These are phyloP conservation scores for Amanita rimosa DNA, from an alignment of 768 basidiomycete species.

Conservation along the genomic window DNA sequence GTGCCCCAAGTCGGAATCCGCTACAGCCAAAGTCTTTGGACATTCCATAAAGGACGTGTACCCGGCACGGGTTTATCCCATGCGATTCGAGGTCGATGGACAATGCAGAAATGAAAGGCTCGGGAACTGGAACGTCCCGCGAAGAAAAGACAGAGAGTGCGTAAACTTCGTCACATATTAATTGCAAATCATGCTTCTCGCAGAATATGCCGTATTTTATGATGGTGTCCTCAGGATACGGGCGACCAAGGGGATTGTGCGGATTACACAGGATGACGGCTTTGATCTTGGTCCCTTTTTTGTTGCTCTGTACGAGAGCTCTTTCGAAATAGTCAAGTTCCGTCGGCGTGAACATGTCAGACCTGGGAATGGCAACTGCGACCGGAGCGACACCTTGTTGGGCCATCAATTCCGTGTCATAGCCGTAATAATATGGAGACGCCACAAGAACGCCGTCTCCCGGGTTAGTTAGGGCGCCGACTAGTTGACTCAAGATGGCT, in stretches of 20 bases:
- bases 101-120: slow-evolving; percentile 14
- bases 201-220: slow-evolving; percentile 11
- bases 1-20: slow-evolving; percentile 16
- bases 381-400: slow-evolving; percentile 6
- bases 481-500: slow-evolving; percentile 8
- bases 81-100: slow-evolving; percentile 11
- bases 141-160: slow-evolving; percentile 15
- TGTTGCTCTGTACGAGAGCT: slow-evolving; percentile 9
- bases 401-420: slow-evolving; percentile 7
- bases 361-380: slow-evolving; percentile 3
- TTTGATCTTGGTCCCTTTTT: slow-evolving; percentile 10
- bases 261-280: slow-evolving; percentile 19
- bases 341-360: slow-evolving; percentile 7
- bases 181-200: slow-evolving; percentile 16
- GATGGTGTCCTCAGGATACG: slow-evolving; percentile 12
- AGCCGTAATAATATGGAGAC: slow-evolving; percentile 13
- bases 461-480: slow-evolving; percentile 8
- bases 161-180: slow-evolving; percentile 20
- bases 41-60: slow-evolving; percentile 18
- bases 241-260: slow-evolving; percentile 18
- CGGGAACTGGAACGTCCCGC: slow-evolving; percentile 10
- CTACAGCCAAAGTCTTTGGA: slow-evolving; percentile 20
- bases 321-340: slow-evolving; percentile 13
- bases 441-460: slow-evolving; percentile 11
- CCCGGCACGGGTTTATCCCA: slow-evolving; percentile 13